A percentile compares a stretch with the other conserved stretches of the same genome.
These are phyloP conservation scores for Fusarium pilosicola DNA, from an alignment of 2,329 filamentous ascomycete species.

Conservation along the genomic window DNA sequence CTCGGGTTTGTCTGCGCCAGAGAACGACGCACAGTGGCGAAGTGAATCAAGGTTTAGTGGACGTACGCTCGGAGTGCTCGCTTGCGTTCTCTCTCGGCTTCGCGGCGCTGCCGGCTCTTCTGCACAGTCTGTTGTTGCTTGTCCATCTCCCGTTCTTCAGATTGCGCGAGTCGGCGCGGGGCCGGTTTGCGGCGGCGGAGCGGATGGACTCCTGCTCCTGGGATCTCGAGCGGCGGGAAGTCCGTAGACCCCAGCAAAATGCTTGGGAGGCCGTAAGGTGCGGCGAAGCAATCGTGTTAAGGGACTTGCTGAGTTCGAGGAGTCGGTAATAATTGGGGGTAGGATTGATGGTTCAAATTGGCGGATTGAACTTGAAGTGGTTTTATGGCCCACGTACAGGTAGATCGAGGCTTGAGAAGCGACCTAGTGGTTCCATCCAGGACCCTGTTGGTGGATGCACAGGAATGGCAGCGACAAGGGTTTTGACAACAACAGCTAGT, in stretches of 20 bases:
- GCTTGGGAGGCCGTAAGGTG: conserved; percentile 12
- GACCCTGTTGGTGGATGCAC: conserved; percentile 38
- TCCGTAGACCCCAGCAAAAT: conserved; percentile 44
- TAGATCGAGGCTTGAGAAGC: conserved; percentile 40
- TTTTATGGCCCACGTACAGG: conserved; percentile 41
- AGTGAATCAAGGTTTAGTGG: background rate
- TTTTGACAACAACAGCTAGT: conserved; percentile 9
- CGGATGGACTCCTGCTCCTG: conserved; percentile 37
- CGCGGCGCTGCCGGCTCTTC: conserved; percentile 44
- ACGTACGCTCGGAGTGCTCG: conserved; percentile 45
- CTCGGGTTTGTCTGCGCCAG: background rate
- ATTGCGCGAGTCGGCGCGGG: conserved; percentile 42
- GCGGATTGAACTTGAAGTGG: conserved; percentile 42
- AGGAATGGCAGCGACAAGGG: conserved; percentile 10
- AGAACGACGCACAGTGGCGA: conserved; percentile 3
- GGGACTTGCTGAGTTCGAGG: background rate
- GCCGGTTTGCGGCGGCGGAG: conserved; percentile 41
- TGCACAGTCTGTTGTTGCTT: conserved; percentile 45
- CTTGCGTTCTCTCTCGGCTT: conserved; percentile 45
- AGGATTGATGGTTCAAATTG: conserved; percentile 37
- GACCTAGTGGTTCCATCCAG: conserved; percentile 42
- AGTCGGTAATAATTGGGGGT: conserved; percentile 22
- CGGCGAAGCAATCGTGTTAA: conserved; percentile 2
- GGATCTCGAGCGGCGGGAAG: conserved; percentile 42
- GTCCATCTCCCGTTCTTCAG: conserved; percentile 44